These are phyloP conservation scores for Bipolaris sorokiniana DNA, from an alignment of 2,329 filamentous ascomycete species.

Conservation along the genomic window DNA sequence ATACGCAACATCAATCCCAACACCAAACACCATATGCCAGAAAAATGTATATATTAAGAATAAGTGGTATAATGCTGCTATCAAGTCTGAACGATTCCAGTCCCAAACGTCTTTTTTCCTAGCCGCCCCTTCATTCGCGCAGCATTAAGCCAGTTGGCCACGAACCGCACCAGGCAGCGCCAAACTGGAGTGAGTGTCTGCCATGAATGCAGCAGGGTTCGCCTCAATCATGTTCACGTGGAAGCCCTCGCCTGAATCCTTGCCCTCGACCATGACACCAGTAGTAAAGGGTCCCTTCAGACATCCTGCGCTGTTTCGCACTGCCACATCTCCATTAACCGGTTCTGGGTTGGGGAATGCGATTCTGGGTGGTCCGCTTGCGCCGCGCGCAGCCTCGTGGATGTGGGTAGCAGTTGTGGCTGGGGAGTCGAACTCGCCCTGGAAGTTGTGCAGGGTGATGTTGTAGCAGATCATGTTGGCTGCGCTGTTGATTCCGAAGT, in stretches of 20 bases:
- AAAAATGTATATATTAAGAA: not conserved
- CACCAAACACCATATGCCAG: not conserved
- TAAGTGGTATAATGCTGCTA: not conserved
- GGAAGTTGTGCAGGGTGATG: slow-evolving; percentile 59
- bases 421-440: slow-evolving; percentile 59
- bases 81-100: not conserved
- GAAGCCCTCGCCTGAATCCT: slow-evolving; percentile 58
- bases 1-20: not conserved
- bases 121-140: not conserved
- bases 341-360: slow-evolving; percentile 35
- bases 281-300: slow-evolving; percentile 34
- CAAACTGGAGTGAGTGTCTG: slow-evolving; percentile 60
- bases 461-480: slow-evolving; percentile 55
- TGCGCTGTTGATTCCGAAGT: slow-evolving; percentile 59
- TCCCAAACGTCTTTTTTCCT: not conserved
- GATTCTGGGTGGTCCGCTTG: slow-evolving; percentile 58
- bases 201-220: slow-evolving; percentile 59
- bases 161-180: slow-evolving; percentile 61
- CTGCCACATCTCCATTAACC: slow-evolving; percentile 14
- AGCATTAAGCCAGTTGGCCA: slow-evolving; percentile 51
- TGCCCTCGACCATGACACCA: slow-evolving; percentile 50
- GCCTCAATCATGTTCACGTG: slow-evolving; percentile 58
- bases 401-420: slow-evolving; percentile 63
- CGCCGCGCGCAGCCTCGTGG: slow-evolving; percentile 57
- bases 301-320: slow-evolving; percentile 34